Conservation (phyloP, 179 eudicot genomes). For the Drosera spatulata region DNA sequence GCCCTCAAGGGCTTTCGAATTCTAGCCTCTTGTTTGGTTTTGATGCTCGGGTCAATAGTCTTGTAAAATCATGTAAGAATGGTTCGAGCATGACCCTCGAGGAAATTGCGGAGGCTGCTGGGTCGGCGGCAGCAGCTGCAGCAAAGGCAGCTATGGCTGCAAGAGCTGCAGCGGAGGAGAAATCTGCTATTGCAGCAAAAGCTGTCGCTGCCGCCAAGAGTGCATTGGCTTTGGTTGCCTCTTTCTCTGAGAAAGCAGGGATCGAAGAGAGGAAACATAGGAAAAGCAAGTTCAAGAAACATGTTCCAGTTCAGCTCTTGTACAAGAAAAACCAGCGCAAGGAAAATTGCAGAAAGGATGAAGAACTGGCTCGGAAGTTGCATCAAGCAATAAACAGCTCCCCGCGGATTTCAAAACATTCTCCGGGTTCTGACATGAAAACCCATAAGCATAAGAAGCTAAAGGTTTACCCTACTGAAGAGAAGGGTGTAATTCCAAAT, state of each 20-base stretch:
- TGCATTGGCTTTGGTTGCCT: conserved; percentile 56
- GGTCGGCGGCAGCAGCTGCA: conserved; percentile 40
- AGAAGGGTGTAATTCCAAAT: conserved; percentile 19
- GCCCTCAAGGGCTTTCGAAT: conserved; percentile 22
- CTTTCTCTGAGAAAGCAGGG: conserved; percentile 25
- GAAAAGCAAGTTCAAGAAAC: conserved; percentile 68
- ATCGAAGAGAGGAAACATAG: conserved; percentile 24
- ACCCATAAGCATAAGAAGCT: conserved; percentile 45
- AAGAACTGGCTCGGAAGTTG: conserved; percentile 61
- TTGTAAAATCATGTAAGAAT: conserved; percentile 9
- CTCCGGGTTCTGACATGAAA: conserved; percentile 32
- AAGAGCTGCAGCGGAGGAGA: conserved; percentile 63
- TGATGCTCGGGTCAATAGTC: conserved; percentile 32
- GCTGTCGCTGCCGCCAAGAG: conserved; percentile 72
- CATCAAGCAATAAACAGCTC: conserved; percentile 70
- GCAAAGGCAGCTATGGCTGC: conserved; percentile 56
- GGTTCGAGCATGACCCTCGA: conserved; percentile 7
- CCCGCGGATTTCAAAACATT: conserved; percentile 46
- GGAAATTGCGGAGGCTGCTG: conserved; percentile 57
- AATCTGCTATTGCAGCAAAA: conserved; percentile 62
- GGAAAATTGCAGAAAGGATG: conserved; percentile 44
- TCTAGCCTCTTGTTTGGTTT: conserved; percentile 20
- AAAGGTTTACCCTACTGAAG: conserved; percentile 21
- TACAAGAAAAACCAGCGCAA: conserved; percentile 33
- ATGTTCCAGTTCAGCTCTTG: conserved; percentile 45